Conservation (phyloP, 1,139 yeast species). For the Debaryomycetaceae sp. region DNA sequence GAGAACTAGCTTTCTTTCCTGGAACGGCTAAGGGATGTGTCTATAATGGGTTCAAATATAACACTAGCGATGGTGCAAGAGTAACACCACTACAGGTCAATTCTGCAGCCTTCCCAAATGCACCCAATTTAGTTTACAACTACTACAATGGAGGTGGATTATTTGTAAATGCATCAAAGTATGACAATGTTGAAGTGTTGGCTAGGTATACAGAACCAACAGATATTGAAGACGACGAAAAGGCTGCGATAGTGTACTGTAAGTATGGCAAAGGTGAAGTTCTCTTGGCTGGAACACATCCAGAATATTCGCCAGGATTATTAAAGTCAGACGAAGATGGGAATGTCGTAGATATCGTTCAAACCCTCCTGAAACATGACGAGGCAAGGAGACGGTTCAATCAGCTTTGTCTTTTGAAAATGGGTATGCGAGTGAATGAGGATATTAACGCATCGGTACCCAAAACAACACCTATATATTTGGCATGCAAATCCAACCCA, state of each 20-base stretch:
- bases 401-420: constrained; percentile 48
- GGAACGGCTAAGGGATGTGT: constrained; percentile 84
- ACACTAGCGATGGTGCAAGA: constrained; percentile 70
- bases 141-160: constrained; percentile 90
- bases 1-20: constrained; percentile 79
- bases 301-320: constrained; percentile 69
- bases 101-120: constrained; percentile 20
- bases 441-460: constrained; percentile 54
- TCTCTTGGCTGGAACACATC: constrained; percentile 83
- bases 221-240: constrained; percentile 36
- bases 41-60: constrained; percentile 74
- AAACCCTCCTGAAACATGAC: constrained; percentile 42
- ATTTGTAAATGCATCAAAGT: constrained; percentile 69
- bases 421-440: constrained; percentile 68
- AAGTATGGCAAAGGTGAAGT: constrained; percentile 73
- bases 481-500: constrained; percentile 34
- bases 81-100: constrained; percentile 50
- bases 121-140: constrained; percentile 22
- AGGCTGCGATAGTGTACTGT: constrained; percentile 71
- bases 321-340: constrained; percentile 30
- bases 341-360: constrained; percentile 33
- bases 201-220: constrained; percentile 56
- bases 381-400: constrained; percentile 52
- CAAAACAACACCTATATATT: constrained; percentile 59
- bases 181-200: constrained; percentile 60